Evolutionary conservation across 2,329 filamentous ascomycete genomes (phyloP), one percentile per base, ranked within the genome.

Genomic region (Macrophomina tecta): DNA sequence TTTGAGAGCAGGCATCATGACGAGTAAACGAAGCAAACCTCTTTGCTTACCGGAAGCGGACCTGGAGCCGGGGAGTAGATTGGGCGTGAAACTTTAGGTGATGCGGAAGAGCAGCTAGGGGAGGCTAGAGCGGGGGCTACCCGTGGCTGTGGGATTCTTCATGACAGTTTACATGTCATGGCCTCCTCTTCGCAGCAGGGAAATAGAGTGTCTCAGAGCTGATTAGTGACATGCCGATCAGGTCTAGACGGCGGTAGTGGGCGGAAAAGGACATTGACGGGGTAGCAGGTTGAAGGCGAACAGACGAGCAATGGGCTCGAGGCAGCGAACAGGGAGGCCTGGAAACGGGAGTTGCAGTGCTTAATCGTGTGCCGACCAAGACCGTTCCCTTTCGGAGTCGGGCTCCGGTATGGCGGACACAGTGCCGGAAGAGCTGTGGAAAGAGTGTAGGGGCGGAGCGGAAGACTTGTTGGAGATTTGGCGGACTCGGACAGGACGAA

Each of bases 101-200:
- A 45, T 14, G 53, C 23, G 38, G 53, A n/a, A 42, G 18, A n/a
- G 23, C 56, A 46, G 28, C 56, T 61, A 45, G 36, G 30, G 36
- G 12, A 23, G 18, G 55, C 55, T 45, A 48, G 40, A 46, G 40
- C 34, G 56, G 28, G 6, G n/a, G 40, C 40, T 18, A 34, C 40
- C 56, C 42, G 48, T 23, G 56, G 56, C 56, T 40, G 56, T 40
- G 56, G 46, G 45, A 9, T 28, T 49, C n/a, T 38, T 49, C 55
- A 16, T 46, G 28, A 40, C 38, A 46, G 38, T 18, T 32, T 4
- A 9, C 40, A 23, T 28, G 34, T 23, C 53, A 9, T 56, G 8
- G 1, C 16, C 16, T 34, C 28, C 40, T 34, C 42, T 34, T 60
- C 18, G 7, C 49, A 52, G 34, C 28, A 32, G 12, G 9, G 28